Evolutionary conservation across 2,329 filamentous ascomycete genomes (phyloP).

Genomic region (Fusarium hostae): DNA sequence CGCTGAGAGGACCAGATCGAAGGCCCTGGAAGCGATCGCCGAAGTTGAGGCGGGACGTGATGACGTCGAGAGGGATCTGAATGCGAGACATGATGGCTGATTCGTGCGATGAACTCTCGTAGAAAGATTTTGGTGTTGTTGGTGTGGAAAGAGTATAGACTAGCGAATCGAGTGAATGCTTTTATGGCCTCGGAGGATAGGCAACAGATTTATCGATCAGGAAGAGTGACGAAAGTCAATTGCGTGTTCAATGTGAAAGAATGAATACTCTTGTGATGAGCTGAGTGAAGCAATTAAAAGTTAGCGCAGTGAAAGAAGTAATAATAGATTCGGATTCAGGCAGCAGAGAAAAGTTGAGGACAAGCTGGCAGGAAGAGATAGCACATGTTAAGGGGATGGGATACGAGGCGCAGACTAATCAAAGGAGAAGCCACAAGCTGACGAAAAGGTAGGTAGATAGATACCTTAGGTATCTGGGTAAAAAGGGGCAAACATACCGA

Average conservation of each 20-base stretch:
- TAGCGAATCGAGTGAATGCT: constrained; percentile 15
- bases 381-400: constrained; percentile 24
- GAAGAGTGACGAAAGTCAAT: constrained; percentile 35
- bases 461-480: not conserved
- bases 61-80: constrained; percentile 89
- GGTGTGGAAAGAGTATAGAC: constrained; percentile 16
- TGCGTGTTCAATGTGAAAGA: constrained; percentile 37
- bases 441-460: not conserved
- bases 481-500: constrained; percentile 31
- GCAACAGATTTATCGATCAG: constrained; percentile 42
- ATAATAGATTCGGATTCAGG: constrained; percentile 21
- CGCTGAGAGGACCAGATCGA: constrained; percentile 79
- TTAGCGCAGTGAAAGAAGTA: constrained; percentile 4
- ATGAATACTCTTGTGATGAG: constrained; percentile 33
- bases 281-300: constrained; percentile 26
- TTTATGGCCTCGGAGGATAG: constrained; percentile 37
- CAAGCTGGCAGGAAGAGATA: constrained; percentile 38
- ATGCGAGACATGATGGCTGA: constrained; percentile 77
- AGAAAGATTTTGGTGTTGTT: constrained; percentile 11
- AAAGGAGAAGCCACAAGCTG: constrained; percentile 24
- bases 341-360: constrained; percentile 36
- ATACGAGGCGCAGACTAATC: constrained; percentile 29
- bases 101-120: constrained; percentile 21
- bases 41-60: constrained; percentile 91
- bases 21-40: constrained; percentile 86